Conservation (phyloP, 768 basidiomycete genomes). For the Tylopilus balloui region DNA sequence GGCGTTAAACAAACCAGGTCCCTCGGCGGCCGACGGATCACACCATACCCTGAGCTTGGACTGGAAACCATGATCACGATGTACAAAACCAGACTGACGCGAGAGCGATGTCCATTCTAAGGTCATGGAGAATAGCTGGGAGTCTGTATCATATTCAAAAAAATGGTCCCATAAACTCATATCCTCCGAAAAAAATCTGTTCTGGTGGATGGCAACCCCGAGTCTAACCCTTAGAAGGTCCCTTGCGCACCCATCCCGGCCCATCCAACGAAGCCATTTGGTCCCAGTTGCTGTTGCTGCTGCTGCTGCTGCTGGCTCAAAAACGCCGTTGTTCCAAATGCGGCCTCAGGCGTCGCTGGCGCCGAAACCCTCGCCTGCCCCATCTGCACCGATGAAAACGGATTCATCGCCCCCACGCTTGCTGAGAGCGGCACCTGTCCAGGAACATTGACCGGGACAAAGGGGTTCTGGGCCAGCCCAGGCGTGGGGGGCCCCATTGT, state of each 20-base stretch:
- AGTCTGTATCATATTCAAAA: too few species aligned
- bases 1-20: too few species aligned
- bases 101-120: too few species aligned
- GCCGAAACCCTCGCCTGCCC: slow-evolving; percentile 16
- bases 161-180: too few species aligned
- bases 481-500: neutral
- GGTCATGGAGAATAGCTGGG: too few species aligned
- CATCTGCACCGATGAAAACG: slow-evolving; percentile 17
- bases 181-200: too few species aligned
- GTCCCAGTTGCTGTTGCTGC: slow-evolving; percentile 20
- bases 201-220: too few species aligned
- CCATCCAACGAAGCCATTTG: slow-evolving; percentile 18
- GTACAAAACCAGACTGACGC: too few species aligned
- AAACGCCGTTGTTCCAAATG: slow-evolving; percentile 13
- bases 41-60: too few species aligned
- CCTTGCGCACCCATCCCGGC: slow-evolving; percentile 12
- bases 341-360: slow-evolving; percentile 29
- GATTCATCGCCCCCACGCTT: slow-evolving; percentile 4
- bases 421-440: slow-evolving; percentile 25
- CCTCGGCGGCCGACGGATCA: too few species aligned
- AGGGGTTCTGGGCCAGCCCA: slow-evolving; percentile 22
- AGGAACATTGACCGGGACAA: slow-evolving; percentile 4
- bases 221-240: too few species aligned
- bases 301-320: slow-evolving; percentile 24
- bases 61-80: too few species aligned